phyloP scores from a whole-genome alignment of 2,329 filamentous ascomycete species.

The Mollisiaceae sp. region DNA sequence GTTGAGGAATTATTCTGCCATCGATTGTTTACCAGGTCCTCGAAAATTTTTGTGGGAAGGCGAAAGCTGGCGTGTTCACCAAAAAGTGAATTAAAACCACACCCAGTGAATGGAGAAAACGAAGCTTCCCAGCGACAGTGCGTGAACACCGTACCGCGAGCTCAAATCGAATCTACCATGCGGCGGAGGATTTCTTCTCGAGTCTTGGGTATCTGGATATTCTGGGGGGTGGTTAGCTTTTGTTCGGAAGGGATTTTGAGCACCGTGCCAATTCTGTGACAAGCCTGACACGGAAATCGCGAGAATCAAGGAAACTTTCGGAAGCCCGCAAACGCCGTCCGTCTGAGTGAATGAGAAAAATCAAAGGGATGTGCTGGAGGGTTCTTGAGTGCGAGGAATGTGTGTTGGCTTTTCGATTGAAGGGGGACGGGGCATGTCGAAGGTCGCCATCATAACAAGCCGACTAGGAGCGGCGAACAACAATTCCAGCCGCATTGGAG shows the following conservation, averaged over 20 bases:
- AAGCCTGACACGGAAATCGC: constrained; percentile 16
- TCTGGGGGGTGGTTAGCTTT: constrained; percentile 30
- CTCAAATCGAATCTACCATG: constrained; percentile 38
- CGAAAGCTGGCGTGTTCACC: constrained; percentile 6
- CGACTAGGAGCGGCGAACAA: constrained; percentile 11
- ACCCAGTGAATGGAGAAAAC: not conserved
- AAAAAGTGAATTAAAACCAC: constrained; percentile 5
- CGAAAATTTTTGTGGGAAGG: not conserved
- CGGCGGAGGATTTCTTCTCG: constrained; percentile 30
- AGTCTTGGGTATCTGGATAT: constrained; percentile 26
- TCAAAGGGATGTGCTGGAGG: not conserved
- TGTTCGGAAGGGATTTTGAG: constrained; percentile 19
- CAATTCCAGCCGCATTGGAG: not conserved
- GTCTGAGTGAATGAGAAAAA: not conserved
- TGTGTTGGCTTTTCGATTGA: constrained; percentile 1
- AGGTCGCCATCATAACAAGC: constrained; percentile 16
- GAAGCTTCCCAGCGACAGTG: constrained; percentile 29
- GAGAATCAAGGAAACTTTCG: not conserved
- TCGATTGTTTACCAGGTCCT: constrained; percentile 29
- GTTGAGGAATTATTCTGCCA: constrained; percentile 39
- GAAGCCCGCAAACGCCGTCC: constrained; percentile 1
- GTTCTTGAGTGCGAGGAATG: constrained; percentile 1
- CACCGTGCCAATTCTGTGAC: constrained; percentile 30
- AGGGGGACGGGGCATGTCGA: not conserved
- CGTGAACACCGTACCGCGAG: constrained; percentile 35